Conservation (phyloP, 2,329 filamentous ascomycete species). For the Pyrenophora seminiperda region DNA sequence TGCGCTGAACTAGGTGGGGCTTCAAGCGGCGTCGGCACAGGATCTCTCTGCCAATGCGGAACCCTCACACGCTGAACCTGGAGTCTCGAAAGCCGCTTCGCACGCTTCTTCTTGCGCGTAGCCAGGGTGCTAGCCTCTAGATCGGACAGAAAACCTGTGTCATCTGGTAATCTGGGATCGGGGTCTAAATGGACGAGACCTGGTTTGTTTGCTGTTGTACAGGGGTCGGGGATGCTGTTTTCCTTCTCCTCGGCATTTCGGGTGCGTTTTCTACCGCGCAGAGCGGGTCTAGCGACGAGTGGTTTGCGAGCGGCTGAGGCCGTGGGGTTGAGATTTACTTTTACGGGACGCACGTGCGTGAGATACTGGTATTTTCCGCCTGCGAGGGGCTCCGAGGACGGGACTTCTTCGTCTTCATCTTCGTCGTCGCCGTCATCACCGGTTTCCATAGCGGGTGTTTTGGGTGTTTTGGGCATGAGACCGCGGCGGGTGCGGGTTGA, state of each 20-base stretch:
- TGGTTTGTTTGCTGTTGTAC: neutral
- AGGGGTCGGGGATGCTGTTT: constrained; percentile 1
- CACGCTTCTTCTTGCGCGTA: neutral
- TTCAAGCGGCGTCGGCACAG: neutral
- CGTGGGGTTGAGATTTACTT: constrained; percentile 6
- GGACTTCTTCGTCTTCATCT: constrained; percentile 8
- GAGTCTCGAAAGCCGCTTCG: constrained; percentile 5
- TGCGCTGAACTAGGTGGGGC: neutral
- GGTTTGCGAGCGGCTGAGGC: constrained; percentile 6
- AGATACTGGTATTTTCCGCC: constrained; percentile 14
- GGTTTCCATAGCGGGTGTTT: neutral
- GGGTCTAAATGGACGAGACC: constrained; percentile 1
- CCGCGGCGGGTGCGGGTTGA: neutral
- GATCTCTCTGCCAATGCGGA: constrained; percentile 10
- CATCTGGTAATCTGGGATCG: constrained; percentile 7
- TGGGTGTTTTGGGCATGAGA: constrained; percentile 5
- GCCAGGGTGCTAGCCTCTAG: neutral
- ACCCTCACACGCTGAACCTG: constrained; percentile 1
- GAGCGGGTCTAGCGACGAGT: neutral
- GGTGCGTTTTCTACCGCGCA: too few species aligned
- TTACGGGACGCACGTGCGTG: constrained; percentile 3
- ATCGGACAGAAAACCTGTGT: constrained; percentile 12
- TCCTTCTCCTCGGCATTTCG: neutral
- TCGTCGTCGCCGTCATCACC: constrained; percentile 2
- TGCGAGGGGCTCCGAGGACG: constrained; percentile 3